Evolutionary conservation across 2,329 filamentous ascomycete genomes (phyloP).

Genomic region (Aspergillus jensenii): DNA sequence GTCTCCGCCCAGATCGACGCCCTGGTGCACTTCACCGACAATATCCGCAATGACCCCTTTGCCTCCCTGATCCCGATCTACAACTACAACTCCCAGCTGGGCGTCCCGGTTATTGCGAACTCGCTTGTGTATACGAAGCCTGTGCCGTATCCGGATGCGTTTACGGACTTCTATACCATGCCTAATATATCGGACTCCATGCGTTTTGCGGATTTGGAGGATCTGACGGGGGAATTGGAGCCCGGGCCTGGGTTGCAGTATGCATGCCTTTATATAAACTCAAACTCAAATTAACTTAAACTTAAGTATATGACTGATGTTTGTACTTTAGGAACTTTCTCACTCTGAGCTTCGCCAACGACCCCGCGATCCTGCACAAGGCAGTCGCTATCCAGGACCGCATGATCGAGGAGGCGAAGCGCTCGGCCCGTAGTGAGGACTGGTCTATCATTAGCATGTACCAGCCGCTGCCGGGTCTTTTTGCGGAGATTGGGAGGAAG

Average conservation of each 20-base stretch:
- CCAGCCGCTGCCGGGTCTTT: not conserved
- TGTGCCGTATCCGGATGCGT: conserved; percentile 6
- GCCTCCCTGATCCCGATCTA: conserved; percentile 40
- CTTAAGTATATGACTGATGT: too few relatives aligned
- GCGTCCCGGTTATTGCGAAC: conserved; percentile 8
- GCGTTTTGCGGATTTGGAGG: not conserved
- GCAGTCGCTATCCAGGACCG: not conserved
- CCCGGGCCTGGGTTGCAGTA: not conserved
- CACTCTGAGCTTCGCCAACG: not conserved
- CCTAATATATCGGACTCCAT: conserved; percentile 8
- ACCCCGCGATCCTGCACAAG: not conserved
- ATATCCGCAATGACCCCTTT: conserved; percentile 16
- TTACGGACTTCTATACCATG: conserved; percentile 10
- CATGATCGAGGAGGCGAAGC: not conserved
- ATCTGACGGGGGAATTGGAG: not conserved
- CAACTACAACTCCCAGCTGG: conserved; percentile 28
- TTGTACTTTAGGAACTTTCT: not conserved
- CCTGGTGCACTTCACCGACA: conserved; percentile 15
- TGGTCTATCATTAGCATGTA: not conserved
- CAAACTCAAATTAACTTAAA: too few relatives aligned
- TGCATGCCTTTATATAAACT: not conserved
- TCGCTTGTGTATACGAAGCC: conserved; percentile 13
- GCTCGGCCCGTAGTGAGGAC: not conserved
- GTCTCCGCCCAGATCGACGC: conserved; percentile 14
- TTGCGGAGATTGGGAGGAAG: not conserved